Evolutionary conservation across 768 basidiomycete species (phyloP), one percentile per base, ranked within the genome.

Genomic region (Tricholoma sp.): DNA sequence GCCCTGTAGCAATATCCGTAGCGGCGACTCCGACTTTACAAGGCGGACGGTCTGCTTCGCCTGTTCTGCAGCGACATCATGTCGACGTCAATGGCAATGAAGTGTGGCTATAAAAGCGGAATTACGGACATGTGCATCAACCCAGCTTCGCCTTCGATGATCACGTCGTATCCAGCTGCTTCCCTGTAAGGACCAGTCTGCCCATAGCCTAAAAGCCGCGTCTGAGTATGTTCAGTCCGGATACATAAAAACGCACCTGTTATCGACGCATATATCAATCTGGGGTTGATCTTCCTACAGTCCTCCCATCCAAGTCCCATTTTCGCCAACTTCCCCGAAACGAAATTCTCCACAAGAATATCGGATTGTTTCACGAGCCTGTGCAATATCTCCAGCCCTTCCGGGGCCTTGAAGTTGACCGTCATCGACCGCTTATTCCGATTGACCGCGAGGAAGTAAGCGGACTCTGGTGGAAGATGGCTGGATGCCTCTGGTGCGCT

Each of bases 21-120:
- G 87, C 87, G 1, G 95, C 94, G 28, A 97, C 94, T 8, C 95
- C 95, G n/a, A 96, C 94, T 71, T 98, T 97, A 66, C 83, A 86
- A 3, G 94, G 95, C 13, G 84, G 81, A 9, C 93, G 85, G 63
- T 88, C 86, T 8, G 86, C 79, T 71, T 96, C 95, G 50, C 94
- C 94, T 13, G 94, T 98, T 61, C 90, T 92, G 60, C 24, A 51
- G 24, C 11, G 24, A 44, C 48, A 57, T 28, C 50, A 28, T 52
- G 61, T 59, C 20, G 12, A 31, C 29, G 13, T 48, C 3, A 24
- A 48, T 9, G 10, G n/a, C 59, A 58, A 53, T 44, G 60, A 61
- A 41, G 52, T 32, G 53, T 15, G 57, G 53, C n/a, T 54, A 53
- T 54, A 9, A 6, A 57, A 39, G n/a, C 6, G 10, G 31, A 6